These are phyloP conservation scores for Skeletonema tropicum DNA, from an alignment of 108 stramenopile species.

Conservation along the genomic window DNA sequence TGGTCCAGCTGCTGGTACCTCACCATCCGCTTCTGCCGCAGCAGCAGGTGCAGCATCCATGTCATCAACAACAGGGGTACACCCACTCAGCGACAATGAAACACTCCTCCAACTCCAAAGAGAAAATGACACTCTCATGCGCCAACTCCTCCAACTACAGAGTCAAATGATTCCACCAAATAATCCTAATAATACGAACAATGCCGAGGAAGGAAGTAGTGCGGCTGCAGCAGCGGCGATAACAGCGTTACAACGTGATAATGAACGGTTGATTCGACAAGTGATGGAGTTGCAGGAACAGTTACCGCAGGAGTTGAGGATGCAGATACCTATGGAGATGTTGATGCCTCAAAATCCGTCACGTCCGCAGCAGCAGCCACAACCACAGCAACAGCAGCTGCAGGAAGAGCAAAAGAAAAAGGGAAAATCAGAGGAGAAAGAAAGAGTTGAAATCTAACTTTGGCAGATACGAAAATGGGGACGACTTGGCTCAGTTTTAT, in stretches of 20 bases:
- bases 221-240: background rate
- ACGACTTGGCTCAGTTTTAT: background rate
- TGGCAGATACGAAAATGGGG: too few relatives aligned
- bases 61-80: too few relatives aligned
- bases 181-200: background rate
- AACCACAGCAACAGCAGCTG: background rate
- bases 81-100: background rate
- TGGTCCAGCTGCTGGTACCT: background rate
- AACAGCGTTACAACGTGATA: slow-evolving; percentile 1
- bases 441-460: background rate
- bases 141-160: background rate
- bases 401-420: background rate
- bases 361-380: background rate
- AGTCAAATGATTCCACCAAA: background rate
- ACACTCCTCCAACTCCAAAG: background rate
- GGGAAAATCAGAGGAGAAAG: background rate
- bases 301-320: background rate
- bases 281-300: background rate
- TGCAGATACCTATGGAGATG: background rate
- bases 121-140: slow-evolving; percentile 2
- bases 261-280: background rate
- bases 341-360: background rate
- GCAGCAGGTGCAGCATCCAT: background rate
- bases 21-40: background rate
- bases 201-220: background rate